Base-by-base conservation (phyloP, 805 yeast species). In the Metschnikowia lunata region DNA sequence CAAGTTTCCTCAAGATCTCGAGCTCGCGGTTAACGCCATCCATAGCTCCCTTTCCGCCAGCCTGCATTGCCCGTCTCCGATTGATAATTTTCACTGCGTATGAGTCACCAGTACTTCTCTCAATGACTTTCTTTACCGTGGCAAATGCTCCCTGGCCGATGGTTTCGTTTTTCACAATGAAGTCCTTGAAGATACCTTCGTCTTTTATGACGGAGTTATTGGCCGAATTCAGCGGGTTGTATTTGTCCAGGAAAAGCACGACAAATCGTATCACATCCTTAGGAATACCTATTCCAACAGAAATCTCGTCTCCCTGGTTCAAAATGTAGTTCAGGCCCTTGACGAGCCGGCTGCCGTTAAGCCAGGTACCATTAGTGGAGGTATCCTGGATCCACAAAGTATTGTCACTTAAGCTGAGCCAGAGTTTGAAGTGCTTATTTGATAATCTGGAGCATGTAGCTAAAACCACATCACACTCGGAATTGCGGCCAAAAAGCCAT, bases 131-230 rank as follows among this genome's bases (percentile, higher is more conserved):
- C 53, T 88, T 84, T 27, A 93, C 99, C 1, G 90, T 85, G 6
- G 98, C 98, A 74, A 91, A 91, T 8, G 98, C 98, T n/a, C 99
- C 99, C 56, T 88, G 93, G 1, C 99, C 99, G 1, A 91, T 86
- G 12, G 87, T 82, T 57, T 86, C 96, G 59, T 84, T 87, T 47
- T 83, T 78, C 15, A 91, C 79, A 11, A 87, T 84, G 63, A 83
- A 93, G 56, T 84, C 80, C 46, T 76, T 78, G 55, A 74, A 73
- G 9, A 87, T 80, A 1, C 90, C 89, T 29, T 76, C 71, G 43
- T 71, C 72, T 46, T 54, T 63, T 39, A 44, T 74, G 49, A 46
- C 75, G 56, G 59, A 52, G 42, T 47, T 53, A 40, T 57, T 55
- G 4, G 49, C 43, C 26, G 55, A 48, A 31, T 48, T 55, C 26